These are phyloP conservation scores for Tripterygium wilfordii DNA, from an alignment of 177 flowering plant genomes.

Conservation along the genomic window DNA sequence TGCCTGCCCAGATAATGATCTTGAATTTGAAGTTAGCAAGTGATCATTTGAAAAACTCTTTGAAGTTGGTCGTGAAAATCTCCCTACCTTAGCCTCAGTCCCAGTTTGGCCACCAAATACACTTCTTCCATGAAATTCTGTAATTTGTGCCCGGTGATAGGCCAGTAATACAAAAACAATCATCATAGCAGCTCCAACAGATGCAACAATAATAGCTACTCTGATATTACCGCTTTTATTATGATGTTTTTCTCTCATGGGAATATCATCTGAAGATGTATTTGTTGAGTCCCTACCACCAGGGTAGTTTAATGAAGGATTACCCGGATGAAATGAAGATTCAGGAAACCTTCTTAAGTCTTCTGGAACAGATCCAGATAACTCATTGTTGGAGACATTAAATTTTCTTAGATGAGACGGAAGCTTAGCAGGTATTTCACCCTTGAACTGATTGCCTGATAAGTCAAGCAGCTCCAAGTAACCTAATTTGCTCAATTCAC, in stretches of 20 bases:
- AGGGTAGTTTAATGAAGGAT: conserved; percentile 37
- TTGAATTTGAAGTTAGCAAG: conserved; percentile 64
- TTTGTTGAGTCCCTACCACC: conserved; percentile 9
- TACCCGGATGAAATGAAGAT: conserved; percentile 77
- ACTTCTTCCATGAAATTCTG: conserved; percentile 47
- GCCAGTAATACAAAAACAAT: conserved; percentile 61
- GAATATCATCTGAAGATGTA: conserved; percentile 7
- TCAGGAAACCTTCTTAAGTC: conserved; percentile 48
- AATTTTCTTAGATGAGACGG: conserved; percentile 45
- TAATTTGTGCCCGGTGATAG: conserved; percentile 53
- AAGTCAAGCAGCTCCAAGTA: conserved; percentile 70
- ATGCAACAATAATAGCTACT: conserved; percentile 66
- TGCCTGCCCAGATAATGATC: conserved; percentile 58
- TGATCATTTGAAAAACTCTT: conserved; percentile 81
- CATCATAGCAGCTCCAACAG: conserved; percentile 56
- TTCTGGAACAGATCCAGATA: conserved; percentile 70
- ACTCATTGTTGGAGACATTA: conserved; percentile 65
- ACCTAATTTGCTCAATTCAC: conserved; percentile 57
- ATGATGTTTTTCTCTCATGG: conserved; percentile 16
- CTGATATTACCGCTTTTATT: conserved; percentile 39
- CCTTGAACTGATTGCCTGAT: conserved; percentile 65
- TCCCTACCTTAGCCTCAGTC: conserved; percentile 47
- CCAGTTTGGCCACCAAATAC: conserved; percentile 41
- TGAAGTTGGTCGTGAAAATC: conserved; percentile 50
- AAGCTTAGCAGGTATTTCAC: conserved; percentile 62